Percentiles rank a stretch among this genome's conserved stretches.
Conservation (phyloP, 148 eudicot genomes). For the Rhododendron molle region DNA sequence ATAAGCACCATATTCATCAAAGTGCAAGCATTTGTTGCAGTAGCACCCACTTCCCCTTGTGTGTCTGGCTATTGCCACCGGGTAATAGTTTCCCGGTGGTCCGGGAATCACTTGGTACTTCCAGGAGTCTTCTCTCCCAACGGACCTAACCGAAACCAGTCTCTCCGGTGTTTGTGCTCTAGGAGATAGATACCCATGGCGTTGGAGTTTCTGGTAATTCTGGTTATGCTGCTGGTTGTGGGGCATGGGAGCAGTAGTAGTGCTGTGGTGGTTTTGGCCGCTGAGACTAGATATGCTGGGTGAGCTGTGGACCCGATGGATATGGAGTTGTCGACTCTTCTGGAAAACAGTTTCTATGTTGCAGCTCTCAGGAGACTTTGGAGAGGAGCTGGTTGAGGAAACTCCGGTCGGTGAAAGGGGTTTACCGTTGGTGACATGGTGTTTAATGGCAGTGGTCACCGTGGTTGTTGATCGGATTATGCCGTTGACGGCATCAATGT, state of each 20-base stretch:
- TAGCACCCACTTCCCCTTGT: conserved; percentile 6
- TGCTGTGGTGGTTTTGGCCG: conserved; percentile 2
- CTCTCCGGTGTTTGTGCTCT: conserved; percentile 14
- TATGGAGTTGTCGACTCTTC: conserved; percentile 3
- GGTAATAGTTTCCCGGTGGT: conserved; percentile 10
- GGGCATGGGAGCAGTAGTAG: not conserved
- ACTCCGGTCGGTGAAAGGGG: not conserved
- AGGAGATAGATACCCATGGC: conserved; percentile 14
- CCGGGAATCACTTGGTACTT: conserved; percentile 17
- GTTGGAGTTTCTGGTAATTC: conserved; percentile 8
- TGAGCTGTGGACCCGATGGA: conserved; percentile 58
- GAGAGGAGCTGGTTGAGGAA: conserved; percentile 52
- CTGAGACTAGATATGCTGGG: conserved; percentile 42
- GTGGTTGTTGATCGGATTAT: conserved; percentile 14
- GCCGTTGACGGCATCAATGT: conserved; percentile 55
- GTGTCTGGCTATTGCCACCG: not conserved
- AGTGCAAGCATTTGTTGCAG: conserved; percentile 12
- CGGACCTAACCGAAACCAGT: conserved; percentile 22
- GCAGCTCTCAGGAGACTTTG: conserved; percentile 32
- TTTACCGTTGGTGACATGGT: not conserved
- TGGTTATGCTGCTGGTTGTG: conserved; percentile 17
- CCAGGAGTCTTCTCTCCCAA: conserved; percentile 27
- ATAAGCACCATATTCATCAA: conserved; percentile 14
- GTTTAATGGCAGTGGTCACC: not conserved
- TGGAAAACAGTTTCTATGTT: conserved; percentile 5